phyloP scores from a whole-genome alignment of 2,329 filamentous ascomycete genomes.

The Ilyonectria destructans region DNA sequence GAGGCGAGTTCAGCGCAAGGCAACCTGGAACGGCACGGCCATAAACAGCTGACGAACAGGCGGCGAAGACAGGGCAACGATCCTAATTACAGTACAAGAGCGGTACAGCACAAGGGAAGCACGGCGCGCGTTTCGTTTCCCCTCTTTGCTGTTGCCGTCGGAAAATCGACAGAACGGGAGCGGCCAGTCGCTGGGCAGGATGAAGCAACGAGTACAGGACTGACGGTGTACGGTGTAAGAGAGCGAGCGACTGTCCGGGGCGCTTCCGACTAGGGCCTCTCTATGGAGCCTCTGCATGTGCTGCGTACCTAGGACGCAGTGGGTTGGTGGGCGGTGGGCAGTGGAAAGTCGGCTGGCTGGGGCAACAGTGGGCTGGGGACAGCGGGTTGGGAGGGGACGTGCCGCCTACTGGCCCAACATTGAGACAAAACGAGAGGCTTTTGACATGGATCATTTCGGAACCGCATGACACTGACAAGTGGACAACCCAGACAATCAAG shows the following conservation, averaged over 20 bases:
- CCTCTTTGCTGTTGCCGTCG: constrained; percentile 1
- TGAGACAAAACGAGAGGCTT: constrained; percentile 21
- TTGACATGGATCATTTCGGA: constrained; percentile 25
- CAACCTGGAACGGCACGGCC: background rate
- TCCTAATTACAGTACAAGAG: background rate
- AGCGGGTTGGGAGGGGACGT: background rate
- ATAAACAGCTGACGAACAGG: constrained; percentile 3
- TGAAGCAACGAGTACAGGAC: constrained; percentile 2
- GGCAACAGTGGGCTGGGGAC: background rate
- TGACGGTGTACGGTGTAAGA: constrained; percentile 6
- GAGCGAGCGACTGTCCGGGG: background rate
- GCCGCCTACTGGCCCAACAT: constrained; percentile 23
- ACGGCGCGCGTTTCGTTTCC: background rate
- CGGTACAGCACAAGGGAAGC: background rate
- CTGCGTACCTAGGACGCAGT: background rate
- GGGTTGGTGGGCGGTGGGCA: constrained; percentile 6
- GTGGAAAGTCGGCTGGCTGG: background rate
- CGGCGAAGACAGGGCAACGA: background rate
- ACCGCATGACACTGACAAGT: constrained; percentile 30
- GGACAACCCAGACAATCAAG: constrained; percentile 20
- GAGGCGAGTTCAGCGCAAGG: constrained; percentile 15
- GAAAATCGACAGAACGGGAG: background rate
- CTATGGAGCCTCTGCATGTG: background rate
- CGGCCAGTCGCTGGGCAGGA: constrained; percentile 7
- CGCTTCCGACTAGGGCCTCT: background rate